Percentiles rank a stretch among this genome's conserved stretches.
phyloP scores from a whole-genome alignment of 176 grass and related monocot species.

The sorghum (Sorghum bicolor) region DNA sequence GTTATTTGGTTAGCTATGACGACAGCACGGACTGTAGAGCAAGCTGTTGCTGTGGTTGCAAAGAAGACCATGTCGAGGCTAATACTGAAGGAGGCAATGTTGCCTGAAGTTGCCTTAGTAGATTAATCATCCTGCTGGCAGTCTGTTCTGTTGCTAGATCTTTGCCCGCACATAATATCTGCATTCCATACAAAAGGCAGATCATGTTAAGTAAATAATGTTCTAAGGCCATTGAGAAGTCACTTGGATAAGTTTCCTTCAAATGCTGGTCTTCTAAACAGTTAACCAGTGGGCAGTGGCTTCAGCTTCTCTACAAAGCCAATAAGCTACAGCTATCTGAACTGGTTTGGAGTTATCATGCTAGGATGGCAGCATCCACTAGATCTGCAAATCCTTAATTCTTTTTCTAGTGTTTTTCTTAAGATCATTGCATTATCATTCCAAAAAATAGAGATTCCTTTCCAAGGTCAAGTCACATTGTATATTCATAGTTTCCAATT shows the following conservation, averaged over 20 bases:
- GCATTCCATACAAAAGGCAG: slow-evolving; percentile 12
- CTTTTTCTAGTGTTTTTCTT: not conserved
- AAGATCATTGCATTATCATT: not conserved
- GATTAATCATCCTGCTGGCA: slow-evolving; percentile 50
- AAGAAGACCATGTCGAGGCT: slow-evolving; percentile 72
- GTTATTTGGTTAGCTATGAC: slow-evolving; percentile 35
- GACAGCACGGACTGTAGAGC: slow-evolving; percentile 59
- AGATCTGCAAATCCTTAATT: not conserved
- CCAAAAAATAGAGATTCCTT: not conserved
- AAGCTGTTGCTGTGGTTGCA: slow-evolving; percentile 77
- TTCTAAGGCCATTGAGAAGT: not conserved
- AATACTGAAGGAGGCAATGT: slow-evolving; percentile 72
- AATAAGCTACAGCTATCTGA: not conserved
- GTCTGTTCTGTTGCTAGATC: slow-evolving; percentile 78
- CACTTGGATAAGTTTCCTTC: not conserved
- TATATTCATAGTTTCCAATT: not conserved
- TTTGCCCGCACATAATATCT: slow-evolving; percentile 72
- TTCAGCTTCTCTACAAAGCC: not conserved
- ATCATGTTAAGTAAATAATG: slow-evolving; percentile 3
- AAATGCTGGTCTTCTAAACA: not conserved
- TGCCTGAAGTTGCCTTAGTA: slow-evolving; percentile 70
- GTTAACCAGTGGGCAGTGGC: not conserved
- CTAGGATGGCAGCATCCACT: not conserved
- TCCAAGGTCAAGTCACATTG: not conserved
- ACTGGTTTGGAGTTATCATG: not conserved